Evolutionary conservation across 495 filamentous ascomycete genomes (phyloP), one percentile per base, ranked within the genome.

Genomic region (Articulospora tetracladia): DNA sequence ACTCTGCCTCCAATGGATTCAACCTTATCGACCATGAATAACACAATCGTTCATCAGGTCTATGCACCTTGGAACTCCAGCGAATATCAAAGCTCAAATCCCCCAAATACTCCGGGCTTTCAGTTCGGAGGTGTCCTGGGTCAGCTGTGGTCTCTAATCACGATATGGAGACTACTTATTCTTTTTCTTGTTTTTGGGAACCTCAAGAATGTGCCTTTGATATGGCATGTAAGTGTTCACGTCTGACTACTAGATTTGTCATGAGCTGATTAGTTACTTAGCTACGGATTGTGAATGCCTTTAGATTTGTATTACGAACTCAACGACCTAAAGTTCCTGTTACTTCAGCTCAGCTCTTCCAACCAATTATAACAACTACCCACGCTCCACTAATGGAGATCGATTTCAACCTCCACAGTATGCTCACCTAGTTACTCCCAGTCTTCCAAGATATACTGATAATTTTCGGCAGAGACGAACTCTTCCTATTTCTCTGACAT

Each of bases 401-500:
- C 30, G 71, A 73, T 36, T 70, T 71, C 61, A 72, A 71, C 58
- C 65, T 73, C 28, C 71, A 73, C 28, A 73, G 60, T 62, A 24
- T 46, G 54, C 52, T n/a, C 24, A 17, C 17, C n/a, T n/a, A n/a
- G n/a, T n/a, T n/a, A n/a, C n/a, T n/a, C n/a, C n/a, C n/a, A n/a
- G n/a, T n/a, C n/a, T n/a, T n/a, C n/a, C n/a, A n/a, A n/a, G n/a
- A n/a, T n/a, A 34, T 7, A 4, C 34, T 61, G 10, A 56, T 15
- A 24, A 27, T 10, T 1, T 22, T 2, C 20, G 13, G 17, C 36
- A 62, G 60, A 92, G 64, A 84, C 81, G 32, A 92, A 92, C 68
- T 84, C 80, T 60, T 90, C 88, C 1, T 92, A 91, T 67, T 90
- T 91, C 69, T 74, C 82, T 11, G 88, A 92, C 66, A 78, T 90